A percentile compares a stretch with the other conserved stretches of the same genome.
Conservation (phyloP, 805 yeast genomes). For the Kodamaea nitidulidarum region DNA sequence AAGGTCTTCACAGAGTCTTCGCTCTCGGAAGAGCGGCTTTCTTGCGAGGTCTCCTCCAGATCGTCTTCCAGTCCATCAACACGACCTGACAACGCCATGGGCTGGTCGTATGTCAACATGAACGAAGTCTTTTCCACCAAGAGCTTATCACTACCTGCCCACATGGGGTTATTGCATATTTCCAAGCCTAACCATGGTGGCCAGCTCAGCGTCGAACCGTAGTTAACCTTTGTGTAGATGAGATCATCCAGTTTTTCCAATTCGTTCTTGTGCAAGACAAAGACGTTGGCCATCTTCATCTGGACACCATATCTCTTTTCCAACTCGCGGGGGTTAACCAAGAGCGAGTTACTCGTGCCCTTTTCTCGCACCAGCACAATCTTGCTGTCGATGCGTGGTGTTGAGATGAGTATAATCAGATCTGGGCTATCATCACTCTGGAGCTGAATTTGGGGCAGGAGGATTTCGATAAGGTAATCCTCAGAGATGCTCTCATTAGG, state of each 20-base stretch:
- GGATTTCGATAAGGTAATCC: slow-evolving; percentile 35
- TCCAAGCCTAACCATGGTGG: slow-evolving; percentile 89
- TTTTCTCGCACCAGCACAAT: slow-evolving; percentile 59
- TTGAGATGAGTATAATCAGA: slow-evolving; percentile 62
- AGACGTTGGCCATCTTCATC: slow-evolving; percentile 68
- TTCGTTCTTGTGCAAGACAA: slow-evolving; percentile 56
- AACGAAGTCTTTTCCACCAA: slow-evolving; percentile 63
- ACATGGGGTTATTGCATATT: slow-evolving; percentile 43
- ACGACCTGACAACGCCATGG: slow-evolving; percentile 25
- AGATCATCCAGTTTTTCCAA: slow-evolving; percentile 30
- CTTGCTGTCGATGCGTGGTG: slow-evolving; percentile 68
- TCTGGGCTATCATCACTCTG: slow-evolving; percentile 40
- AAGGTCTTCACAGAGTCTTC: slow-evolving; percentile 27
- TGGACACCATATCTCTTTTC: slow-evolving; percentile 69
- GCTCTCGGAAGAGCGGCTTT: background rate
- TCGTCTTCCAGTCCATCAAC: slow-evolving; percentile 9
- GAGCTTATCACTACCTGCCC: slow-evolving; percentile 44
- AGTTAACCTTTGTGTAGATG: slow-evolving; percentile 45
- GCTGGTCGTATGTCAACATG: slow-evolving; percentile 52
- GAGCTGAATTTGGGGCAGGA: slow-evolving; percentile 43
- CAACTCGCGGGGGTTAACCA: slow-evolving; percentile 32
- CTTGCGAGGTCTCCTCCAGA: background rate
- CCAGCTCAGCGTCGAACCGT: slow-evolving; percentile 68
- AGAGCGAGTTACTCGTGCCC: slow-evolving; percentile 27
- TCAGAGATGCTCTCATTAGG: slow-evolving; percentile 29